These are phyloP conservation scores for Blastomyces emzantsi DNA, from an alignment of 2,329 filamentous ascomycete species.

Conservation along the genomic window DNA sequence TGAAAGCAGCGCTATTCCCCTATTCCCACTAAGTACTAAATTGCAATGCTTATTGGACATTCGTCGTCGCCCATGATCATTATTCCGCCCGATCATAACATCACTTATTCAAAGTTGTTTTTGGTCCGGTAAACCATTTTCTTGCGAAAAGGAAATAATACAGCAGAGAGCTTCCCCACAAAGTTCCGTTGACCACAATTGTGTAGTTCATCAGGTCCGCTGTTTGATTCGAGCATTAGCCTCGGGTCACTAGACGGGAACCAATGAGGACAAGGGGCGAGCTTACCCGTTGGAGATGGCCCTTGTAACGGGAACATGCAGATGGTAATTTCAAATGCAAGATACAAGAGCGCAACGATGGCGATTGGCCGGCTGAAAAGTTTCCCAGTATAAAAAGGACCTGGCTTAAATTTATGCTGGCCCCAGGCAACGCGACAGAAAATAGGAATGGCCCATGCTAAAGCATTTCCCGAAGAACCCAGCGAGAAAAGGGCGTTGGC, in stretches of 20 bases:
- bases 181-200: slow-evolving; percentile 50
- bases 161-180: slow-evolving; percentile 48
- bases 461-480: slow-evolving; percentile 51
- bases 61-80: background rate
- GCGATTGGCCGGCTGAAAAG: slow-evolving; percentile 45
- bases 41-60: background rate
- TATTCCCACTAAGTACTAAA: too few relatives aligned
- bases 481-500: slow-evolving; percentile 53
- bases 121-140: slow-evolving; percentile 54
- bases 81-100: background rate
- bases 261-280: background rate
- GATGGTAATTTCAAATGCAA: slow-evolving; percentile 48
- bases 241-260: slow-evolving; percentile 11
- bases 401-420: slow-evolving; percentile 48
- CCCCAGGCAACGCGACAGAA: slow-evolving; percentile 52
- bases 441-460: slow-evolving; percentile 53
- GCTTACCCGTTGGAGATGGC: slow-evolving; percentile 42
- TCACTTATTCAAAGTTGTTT: slow-evolving; percentile 36
- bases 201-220: slow-evolving; percentile 53
- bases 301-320: slow-evolving; percentile 52
- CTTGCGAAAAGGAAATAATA: slow-evolving; percentile 51
- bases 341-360: slow-evolving; percentile 45
- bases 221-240: slow-evolving; percentile 14
- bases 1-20: too few relatives aligned
- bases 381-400: slow-evolving; percentile 51